Evolutionary conservation across 1,284 basidiomycete genomes (phyloP).

Genomic region (Marasmius tenuissimus): DNA sequence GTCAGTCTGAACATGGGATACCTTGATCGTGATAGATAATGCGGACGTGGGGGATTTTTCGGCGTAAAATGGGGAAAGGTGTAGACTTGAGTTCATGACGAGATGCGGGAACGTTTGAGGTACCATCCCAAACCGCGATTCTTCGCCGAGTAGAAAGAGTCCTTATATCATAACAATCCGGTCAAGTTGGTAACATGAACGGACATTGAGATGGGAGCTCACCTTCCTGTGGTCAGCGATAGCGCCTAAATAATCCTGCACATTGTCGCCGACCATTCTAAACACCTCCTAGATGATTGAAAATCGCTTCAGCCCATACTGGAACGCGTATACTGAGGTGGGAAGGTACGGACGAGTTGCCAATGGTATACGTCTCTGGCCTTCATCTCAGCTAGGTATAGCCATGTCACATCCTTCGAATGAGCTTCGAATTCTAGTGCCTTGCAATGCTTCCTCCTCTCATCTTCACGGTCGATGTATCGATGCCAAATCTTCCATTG

Average conservation of each 20-base stretch:
- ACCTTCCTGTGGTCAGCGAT: conserved; percentile 27
- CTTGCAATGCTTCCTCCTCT: conserved; percentile 29
- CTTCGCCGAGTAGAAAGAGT: conserved; percentile 33
- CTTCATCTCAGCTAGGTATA: conserved; percentile 37
- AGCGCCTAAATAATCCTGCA: conserved; percentile 27
- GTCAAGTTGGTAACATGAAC: neutral
- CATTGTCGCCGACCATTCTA: conserved; percentile 23
- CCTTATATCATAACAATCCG: conserved; percentile 21
- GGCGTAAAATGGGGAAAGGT: neutral
- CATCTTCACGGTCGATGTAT: conserved; percentile 34
- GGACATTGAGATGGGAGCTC: conserved; percentile 8
- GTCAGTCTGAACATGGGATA: too few species aligned
- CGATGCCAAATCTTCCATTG: conserved; percentile 40
- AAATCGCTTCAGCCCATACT: neutral
- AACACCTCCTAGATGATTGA: conserved; percentile 24
- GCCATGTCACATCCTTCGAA: conserved; percentile 34
- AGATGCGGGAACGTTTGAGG: conserved; percentile 35
- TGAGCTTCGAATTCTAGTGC: conserved; percentile 33
- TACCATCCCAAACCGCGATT: conserved; percentile 38
- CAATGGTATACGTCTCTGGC: conserved; percentile 32
- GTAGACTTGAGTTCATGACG: conserved; percentile 29
- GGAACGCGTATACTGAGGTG: neutral
- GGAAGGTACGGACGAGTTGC: conserved; percentile 23
- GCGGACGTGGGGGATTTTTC: neutral
- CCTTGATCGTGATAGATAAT: neutral